A percentile compares a stretch with the other conserved stretches of the same genome.
Conservation (phyloP, 2,329 filamentous ascomycete species). For the Didymella pomorum region DNA sequence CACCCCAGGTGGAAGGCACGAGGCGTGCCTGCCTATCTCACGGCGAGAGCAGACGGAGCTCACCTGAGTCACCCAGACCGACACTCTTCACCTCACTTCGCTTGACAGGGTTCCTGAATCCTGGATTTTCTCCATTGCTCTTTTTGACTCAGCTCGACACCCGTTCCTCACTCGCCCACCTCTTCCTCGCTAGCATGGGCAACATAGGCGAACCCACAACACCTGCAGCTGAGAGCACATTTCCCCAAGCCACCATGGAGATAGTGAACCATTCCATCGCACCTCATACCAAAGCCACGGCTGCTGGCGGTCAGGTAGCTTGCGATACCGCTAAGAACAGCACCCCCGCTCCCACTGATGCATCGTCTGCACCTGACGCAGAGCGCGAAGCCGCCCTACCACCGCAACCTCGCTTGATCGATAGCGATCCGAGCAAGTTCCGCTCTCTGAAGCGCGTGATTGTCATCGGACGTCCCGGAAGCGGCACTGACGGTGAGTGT, state of each 20-base stretch:
- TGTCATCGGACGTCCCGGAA: constrained; percentile 45
- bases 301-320: background rate
- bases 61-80: background rate
- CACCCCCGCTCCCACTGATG: background rate
- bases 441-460: constrained; percentile 43
- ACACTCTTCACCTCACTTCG: background rate
- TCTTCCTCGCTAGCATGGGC: background rate
- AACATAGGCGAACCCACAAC: background rate
- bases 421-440: constrained; percentile 18
- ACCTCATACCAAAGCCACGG: background rate
- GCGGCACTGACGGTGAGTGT: constrained; percentile 43
- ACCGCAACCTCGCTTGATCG: constrained; percentile 13
- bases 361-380: background rate
- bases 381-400: background rate
- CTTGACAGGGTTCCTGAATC: background rate
- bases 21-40: background rate
- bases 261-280: background rate
- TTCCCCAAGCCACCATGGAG: background rate
- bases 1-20: background rate
- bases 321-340: background rate
- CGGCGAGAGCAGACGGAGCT: constrained; percentile 5
- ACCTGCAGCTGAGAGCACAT: background rate
- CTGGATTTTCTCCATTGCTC: background rate
- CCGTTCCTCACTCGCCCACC: background rate
- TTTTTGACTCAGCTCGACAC: background rate